Conservation (phyloP, 441 rosid species). For the Cnidoscolus chayamansa region DNA sequence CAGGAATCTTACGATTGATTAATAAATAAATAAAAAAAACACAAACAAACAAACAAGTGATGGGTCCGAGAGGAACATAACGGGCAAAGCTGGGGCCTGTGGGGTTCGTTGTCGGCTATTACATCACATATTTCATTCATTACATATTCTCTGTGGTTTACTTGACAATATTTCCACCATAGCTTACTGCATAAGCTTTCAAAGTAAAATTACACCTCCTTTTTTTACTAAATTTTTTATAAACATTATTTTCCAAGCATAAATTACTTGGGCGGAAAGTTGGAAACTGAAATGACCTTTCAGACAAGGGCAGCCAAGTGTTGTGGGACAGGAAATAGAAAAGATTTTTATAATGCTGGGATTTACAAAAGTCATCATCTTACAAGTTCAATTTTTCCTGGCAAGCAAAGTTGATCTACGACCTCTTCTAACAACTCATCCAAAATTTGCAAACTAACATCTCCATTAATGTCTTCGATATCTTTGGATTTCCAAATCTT, state of each 20-base stretch:
- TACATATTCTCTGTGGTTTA: not conserved
- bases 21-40: not conserved
- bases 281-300: no score
- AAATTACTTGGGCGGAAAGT: no score
- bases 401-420: conserved; percentile 27
- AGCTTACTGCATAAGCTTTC: not conserved
- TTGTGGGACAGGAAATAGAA: no score
- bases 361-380: conserved; percentile 13
- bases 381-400: conserved; percentile 23
- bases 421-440: conserved; percentile 54
- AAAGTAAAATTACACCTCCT: no score
- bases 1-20: not conserved
- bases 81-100: not conserved
- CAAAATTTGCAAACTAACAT: conserved; percentile 42
- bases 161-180: not conserved
- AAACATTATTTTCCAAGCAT: no score
- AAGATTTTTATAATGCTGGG: not conserved
- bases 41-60: no score
- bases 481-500: conserved; percentile 32
- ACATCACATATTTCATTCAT: not conserved
- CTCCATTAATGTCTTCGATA: conserved; percentile 39
- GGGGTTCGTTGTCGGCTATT: no score
- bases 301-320: no score
- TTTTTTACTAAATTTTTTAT: no score
- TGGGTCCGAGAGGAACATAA: not conserved